These are phyloP conservation scores for Erodium chrysanthum DNA, from an alignment of 441 rosid species.

Conservation along the genomic window DNA sequence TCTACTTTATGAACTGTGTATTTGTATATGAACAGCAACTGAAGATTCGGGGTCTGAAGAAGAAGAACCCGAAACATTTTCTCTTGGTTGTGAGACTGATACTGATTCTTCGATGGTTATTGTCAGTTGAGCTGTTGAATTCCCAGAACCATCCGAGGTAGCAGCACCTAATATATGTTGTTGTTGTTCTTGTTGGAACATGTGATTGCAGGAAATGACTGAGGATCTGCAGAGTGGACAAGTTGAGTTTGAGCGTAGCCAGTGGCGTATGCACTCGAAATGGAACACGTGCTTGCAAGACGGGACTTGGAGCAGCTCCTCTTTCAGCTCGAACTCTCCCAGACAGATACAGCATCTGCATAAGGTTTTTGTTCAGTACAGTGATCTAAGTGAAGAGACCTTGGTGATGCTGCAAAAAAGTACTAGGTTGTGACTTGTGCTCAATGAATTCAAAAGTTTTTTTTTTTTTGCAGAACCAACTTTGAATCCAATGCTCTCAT, in stretches of 20 bases:
- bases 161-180: not conserved
- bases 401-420: too few relatives aligned
- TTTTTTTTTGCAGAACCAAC: too few relatives aligned
- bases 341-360: conserved; percentile 84
- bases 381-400: too few relatives aligned
- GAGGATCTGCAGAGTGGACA: conserved; percentile 83
- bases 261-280: conserved; percentile 60
- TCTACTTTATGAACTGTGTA: not conserved
- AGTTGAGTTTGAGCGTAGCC: conserved; percentile 76
- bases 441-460: too few relatives aligned
- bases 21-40: not conserved
- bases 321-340: conserved; percentile 74
- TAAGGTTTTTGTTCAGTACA: too few relatives aligned
- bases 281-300: conserved; percentile 82
- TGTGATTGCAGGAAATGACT: conserved; percentile 16
- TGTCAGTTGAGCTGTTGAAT: not conserved
- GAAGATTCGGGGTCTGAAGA: not conserved
- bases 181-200: not conserved
- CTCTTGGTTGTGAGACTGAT: not conserved
- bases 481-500: too few relatives aligned
- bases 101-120: not conserved
- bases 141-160: not conserved
- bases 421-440: too few relatives aligned
- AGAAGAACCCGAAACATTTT: not conserved
- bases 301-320: conserved; percentile 73